Evolutionary conservation across 768 basidiomycete species (phyloP).

Genomic region (Tulasnella sp.): DNA sequence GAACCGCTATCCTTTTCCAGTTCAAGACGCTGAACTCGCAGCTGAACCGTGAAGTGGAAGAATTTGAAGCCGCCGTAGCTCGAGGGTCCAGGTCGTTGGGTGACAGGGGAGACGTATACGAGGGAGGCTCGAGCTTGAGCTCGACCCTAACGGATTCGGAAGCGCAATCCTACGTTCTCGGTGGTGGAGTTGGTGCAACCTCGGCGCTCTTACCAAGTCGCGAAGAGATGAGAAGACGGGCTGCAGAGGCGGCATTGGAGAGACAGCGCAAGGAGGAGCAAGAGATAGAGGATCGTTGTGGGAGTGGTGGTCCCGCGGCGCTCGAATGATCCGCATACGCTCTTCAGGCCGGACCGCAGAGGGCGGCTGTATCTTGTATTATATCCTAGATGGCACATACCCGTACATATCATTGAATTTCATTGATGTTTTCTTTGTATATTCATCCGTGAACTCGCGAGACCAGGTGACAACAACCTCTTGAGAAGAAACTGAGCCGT

Average conservation of each 20-base stretch:
- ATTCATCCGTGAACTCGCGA: neutral
- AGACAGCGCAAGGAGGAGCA: conserved; percentile 68
- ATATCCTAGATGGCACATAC: neutral
- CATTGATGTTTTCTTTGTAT: neutral
- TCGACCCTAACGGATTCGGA: conserved; percentile 16
- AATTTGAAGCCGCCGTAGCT: conserved; percentile 60
- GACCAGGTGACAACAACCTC: neutral
- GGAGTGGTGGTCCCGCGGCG: conserved; percentile 45
- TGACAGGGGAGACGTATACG: conserved; percentile 50
- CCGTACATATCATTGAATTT: neutral
- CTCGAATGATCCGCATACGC: neutral
- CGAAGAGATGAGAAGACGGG: conserved; percentile 55
- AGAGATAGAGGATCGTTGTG: conserved; percentile 72
- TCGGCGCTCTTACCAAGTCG: conserved; percentile 20
- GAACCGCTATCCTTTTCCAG: conserved; percentile 43
- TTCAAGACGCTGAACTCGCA: conserved; percentile 77
- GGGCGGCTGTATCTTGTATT: neutral
- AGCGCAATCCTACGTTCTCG: conserved; percentile 53
- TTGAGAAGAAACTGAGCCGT: neutral
- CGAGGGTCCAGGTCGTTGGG: conserved; percentile 61
- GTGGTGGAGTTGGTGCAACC: conserved; percentile 50
- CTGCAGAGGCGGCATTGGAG: conserved; percentile 63
- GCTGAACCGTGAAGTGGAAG: conserved; percentile 71
- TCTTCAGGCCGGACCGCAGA: neutral
- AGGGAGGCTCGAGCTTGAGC: conserved; percentile 44